These are phyloP conservation scores for Ensete ventricosum DNA, from an alignment of 176 grass and related monocot genomes.

Conservation along the genomic window DNA sequence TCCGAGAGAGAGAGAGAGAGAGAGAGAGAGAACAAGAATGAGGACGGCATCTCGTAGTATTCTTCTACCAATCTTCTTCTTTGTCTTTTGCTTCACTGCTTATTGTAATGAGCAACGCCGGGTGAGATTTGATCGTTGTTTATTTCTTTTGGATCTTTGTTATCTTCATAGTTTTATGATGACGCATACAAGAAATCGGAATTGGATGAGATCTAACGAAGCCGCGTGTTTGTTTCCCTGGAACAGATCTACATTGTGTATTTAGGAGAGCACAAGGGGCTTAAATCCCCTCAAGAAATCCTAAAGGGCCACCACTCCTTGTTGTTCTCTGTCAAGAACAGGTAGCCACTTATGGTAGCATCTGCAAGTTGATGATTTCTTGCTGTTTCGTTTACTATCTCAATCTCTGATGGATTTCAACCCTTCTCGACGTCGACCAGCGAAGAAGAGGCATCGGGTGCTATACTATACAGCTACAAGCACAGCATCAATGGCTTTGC, in stretches of 20 bases:
- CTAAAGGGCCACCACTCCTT: conserved; percentile 52
- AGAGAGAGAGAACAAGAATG: neutral
- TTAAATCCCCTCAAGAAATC: conserved; percentile 36
- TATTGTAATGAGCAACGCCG: conserved; percentile 27
- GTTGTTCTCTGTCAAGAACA: conserved; percentile 62
- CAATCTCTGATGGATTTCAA: neutral
- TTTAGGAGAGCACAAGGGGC: conserved; percentile 45
- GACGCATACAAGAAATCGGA: no score
- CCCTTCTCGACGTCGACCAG: conserved; percentile 17
- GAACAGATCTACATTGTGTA: conserved; percentile 71
- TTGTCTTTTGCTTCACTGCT: neutral
- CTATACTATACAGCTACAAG: conserved; percentile 86
- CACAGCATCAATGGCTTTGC: conserved; percentile 93
- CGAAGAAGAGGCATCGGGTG: conserved; percentile 44
- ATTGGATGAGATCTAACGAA: no score
- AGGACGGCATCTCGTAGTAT: conserved; percentile 9
- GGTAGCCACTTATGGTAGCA: conserved; percentile 12
- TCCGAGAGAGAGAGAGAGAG: neutral
- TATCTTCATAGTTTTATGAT: neutral
- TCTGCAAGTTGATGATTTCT: neutral
- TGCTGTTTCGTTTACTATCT: neutral
- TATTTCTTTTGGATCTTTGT: neutral
- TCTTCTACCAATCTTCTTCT: conserved; percentile 25
- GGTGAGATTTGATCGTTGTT: conserved; percentile 18
- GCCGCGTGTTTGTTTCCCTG: neutral